Percentiles rank a stretch among this genome's conserved stretches.
Evolutionary conservation across 352 stramenopile genomes (phyloP).

Genomic region (Phytopythium aichiense): DNA sequence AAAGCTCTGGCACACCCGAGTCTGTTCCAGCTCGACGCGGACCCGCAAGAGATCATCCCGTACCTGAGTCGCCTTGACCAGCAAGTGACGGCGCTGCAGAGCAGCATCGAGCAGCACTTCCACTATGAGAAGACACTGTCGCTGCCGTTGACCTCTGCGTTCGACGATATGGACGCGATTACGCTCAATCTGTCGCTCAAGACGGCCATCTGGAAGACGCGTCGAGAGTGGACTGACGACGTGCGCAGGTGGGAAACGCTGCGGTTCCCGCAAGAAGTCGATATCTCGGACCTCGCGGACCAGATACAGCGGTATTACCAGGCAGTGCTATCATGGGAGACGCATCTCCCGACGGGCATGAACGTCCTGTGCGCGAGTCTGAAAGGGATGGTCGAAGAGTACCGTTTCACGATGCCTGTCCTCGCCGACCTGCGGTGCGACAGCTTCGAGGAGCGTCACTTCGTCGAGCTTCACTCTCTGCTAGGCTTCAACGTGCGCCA

Average conservation of each 20-base stretch:
- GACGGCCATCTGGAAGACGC: constrained; percentile 71
- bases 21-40: constrained; percentile 48
- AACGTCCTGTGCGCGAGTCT: constrained; percentile 45
- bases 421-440: constrained; percentile 50
- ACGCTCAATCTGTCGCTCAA: constrained; percentile 75
- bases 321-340: constrained; percentile 47
- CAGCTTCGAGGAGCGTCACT: constrained; percentile 67
- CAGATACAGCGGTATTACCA: constrained; percentile 57
- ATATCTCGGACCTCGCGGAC: constrained; percentile 64
- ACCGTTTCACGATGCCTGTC: constrained; percentile 78
- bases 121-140: constrained; percentile 54
- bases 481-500: constrained; percentile 77
- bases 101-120: constrained; percentile 30
- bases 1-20: constrained; percentile 27
- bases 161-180: constrained; percentile 76
- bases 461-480: constrained; percentile 42
- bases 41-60: constrained; percentile 39
- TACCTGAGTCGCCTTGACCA: constrained; percentile 32
- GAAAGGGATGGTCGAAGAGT: constrained; percentile 76
- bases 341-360: constrained; percentile 44
- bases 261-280: constrained; percentile 58
- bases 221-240: constrained; percentile 57
- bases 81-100: constrained; percentile 19
- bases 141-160: constrained; percentile 58
- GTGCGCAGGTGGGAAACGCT: constrained; percentile 43